These are phyloP conservation scores for Solanum infundibuliforme DNA, from an alignment of 257 asterid genomes.

Conservation along the genomic window DNA sequence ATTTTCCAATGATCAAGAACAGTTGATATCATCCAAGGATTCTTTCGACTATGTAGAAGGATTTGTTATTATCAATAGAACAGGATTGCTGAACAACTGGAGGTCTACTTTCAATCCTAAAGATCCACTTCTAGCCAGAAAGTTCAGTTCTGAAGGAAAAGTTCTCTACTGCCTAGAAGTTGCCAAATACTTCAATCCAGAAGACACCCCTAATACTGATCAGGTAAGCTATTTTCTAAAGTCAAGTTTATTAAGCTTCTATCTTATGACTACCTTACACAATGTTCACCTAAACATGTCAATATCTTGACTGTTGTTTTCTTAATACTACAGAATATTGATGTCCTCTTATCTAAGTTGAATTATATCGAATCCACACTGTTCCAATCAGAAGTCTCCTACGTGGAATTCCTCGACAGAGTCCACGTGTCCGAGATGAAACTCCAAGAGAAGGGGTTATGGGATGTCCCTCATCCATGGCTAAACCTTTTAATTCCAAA, in stretches of 20 bases:
- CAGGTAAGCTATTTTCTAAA: constrained; percentile 28
- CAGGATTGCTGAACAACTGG: constrained; percentile 76
- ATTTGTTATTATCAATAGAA: constrained; percentile 60
- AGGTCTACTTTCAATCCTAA: constrained; percentile 76
- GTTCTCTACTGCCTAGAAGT: constrained; percentile 76
- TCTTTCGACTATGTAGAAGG: constrained; percentile 84
- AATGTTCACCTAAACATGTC: neutral
- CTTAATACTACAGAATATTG: constrained; percentile 46
- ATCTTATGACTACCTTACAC: neutral
- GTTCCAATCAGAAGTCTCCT: constrained; percentile 62
- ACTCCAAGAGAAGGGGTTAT: constrained; percentile 58
- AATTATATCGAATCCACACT: constrained; percentile 59
- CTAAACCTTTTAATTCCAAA: constrained; percentile 73
- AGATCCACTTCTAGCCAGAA: constrained; percentile 54
- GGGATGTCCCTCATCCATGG: constrained; percentile 99
- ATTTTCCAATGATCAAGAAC: constrained; percentile 74
- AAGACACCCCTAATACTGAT: constrained; percentile 22
- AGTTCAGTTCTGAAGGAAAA: constrained; percentile 74
- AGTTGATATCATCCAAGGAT: constrained; percentile 38
- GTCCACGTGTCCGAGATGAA: constrained; percentile 65
- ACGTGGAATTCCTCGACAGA: constrained; percentile 63
- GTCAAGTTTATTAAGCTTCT: neutral
- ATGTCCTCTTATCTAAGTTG: constrained; percentile 40
- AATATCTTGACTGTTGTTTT: constrained; percentile 1
- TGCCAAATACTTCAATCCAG: constrained; percentile 64